Base-by-base conservation (phyloP, 2,329 filamentous ascomycete species). In the Neopestalotiopsis sp. region DNA sequence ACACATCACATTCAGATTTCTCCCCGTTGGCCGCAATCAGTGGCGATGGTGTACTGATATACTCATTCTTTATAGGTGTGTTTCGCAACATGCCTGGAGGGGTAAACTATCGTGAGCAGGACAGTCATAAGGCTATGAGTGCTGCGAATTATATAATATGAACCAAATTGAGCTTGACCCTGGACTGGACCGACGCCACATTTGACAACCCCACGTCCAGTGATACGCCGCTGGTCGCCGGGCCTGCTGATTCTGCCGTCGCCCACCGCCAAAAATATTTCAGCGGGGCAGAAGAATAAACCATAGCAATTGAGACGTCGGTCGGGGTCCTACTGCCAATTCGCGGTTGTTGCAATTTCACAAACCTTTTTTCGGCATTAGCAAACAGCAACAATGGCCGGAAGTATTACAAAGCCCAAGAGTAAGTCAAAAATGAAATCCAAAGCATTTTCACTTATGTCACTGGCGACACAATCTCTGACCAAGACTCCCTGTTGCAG, bases 401-500 rank as follows among this genome's bases (percentile, higher is more conserved):
- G 65, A 67, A 73, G 72, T 45, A 75, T 79, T 58, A 77, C 73
- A 24, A 79, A 79, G 53, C 77, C 77, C 1, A 76, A 74, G 69
- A 79, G 77, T 78, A 65, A 4, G 77, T 76, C 14, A 53, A n/a
- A 2, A 1, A 65, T 32, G 9, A 20, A 67, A 20, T 68, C 66
- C 28, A 42, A 12, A 24, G 24, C 24, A 24, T 24, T 32, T 6
- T 58, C 57, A 4, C 24, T 38, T 14, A 66, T 20, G 5, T n/a
- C 7, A 4, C 14, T 24, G 2, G 24, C 2, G n/a, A 45, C 45
- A 17, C 42, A 4, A 38, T 14, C 12, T 9, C n/a, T 40, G 58
- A 70, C 71, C 65, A 73, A 70, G 72, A 63, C 67, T 7, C 1
- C 3, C 24, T 57, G 9, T 2, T 69, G 3, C 76, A 97, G 94